Evolutionary conservation across 257 asterid species (phyloP), one percentile per base, ranked within the genome.

Genomic region (Nicotiana paniculata): DNA sequence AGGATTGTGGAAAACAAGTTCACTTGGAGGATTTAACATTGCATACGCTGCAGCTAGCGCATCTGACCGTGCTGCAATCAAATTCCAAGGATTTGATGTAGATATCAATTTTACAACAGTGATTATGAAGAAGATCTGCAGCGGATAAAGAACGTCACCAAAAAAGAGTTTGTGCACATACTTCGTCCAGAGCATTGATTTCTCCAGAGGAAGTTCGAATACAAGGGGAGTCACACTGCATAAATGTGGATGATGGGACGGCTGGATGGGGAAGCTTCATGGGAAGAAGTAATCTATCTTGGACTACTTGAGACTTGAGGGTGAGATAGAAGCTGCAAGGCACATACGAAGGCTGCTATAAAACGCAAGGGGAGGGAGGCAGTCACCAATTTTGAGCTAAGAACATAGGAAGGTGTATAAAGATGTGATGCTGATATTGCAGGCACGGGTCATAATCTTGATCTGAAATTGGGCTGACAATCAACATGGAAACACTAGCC

Each of bases 321-420:
- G 86, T 82, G 95, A 95, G 89, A 88, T 90, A 55, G 97, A 95
- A 83, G 97, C 98, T 86, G 97, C 97, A 80, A 95, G 97, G 97
- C 96, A 39, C 93, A 95, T 82, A 95, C 92, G 81, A 92, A 88
- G 88, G 93, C 97, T 78, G 97, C 97, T 77, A 90, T 94, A 65
- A 94, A 90, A 86, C 90, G 92, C 89, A 91, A 88, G 51, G 98
- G 97, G 81, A 86, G 92, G 89, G 98, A 93, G 80, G 97, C 97
- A 51, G 94, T 92, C 82, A 93, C 97, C 78, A 94, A 91, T 85
- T 92, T 94, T 80, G 95, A 93, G 67, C 86, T 90, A 53, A 92
- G 92, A 89, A 39, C 88, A 24, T 94, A 93, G 51, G 93, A 88
- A 79, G 91, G 81, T 67, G 94, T 68, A 74, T 28, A 89, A 68